Evolutionary conservation across 2,329 filamentous ascomycete species (phyloP), one percentile per base, ranked within the genome.

Genomic region (Incumbomyces lentus): DNA sequence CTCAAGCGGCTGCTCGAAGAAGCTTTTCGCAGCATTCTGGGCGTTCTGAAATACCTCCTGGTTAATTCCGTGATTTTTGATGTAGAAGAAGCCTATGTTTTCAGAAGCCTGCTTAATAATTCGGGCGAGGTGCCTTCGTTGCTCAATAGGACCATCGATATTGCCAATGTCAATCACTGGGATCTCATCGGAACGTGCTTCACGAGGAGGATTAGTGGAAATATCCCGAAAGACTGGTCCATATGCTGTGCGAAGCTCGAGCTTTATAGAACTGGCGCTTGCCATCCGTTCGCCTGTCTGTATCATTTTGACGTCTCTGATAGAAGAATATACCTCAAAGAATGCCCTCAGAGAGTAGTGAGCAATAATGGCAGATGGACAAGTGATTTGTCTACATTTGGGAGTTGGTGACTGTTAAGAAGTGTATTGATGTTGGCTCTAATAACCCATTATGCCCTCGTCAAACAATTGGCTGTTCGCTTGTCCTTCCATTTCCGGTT

Each of bases 161-260:
- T 59, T 56, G 0, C 64, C 63, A 6, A 78, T 59, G 53, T 78
- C 72, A 43, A 79, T 73, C 35, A 78, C 56, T 2, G 75, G 75
- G 11, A 78, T 73, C 56, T 78, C 69, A 54, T 60, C 63, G 2
- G 59, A 51, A 3, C 62, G 64, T 31, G 66, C 66, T 22, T 62
- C 59, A 17, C 69, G 60, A 2, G 68, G 66, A 6, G 67, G 62
- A 1, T 62, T 62, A 18, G 60, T 66, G 13, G 67, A 63, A 2
- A 73, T 65, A 12, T 67, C 60, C 17, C 70, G 65, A 52, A 60
- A 71, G 30, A 68, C 68, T 1, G 68, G 64, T 1, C 69, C 69
- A 31, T 66, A 66, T 0, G 67, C 64, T 1, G 67, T 69, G 30
- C 67, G 61, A 2, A 72, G 63, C 48, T 72, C 67, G 13, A 72